A percentile compares a stretch with the other conserved stretches of the same genome.
Evolutionary conservation across 2,329 filamentous ascomycete species (phyloP).

Genomic region (Daldinia eschscholtzii): DNA sequence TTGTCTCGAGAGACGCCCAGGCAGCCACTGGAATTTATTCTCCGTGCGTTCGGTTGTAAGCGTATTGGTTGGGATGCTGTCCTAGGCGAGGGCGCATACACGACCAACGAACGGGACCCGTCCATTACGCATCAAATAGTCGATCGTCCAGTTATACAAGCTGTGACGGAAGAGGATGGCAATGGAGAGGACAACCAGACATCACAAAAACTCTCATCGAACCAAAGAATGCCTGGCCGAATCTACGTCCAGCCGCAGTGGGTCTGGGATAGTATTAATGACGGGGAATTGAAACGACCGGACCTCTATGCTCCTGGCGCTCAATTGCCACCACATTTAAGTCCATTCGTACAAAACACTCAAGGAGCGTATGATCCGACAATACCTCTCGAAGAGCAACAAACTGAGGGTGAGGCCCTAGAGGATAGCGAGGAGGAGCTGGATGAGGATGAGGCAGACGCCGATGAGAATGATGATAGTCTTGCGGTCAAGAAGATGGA

Average conservation of each 20-base stretch:
- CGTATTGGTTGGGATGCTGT: slow-evolving; percentile 94
- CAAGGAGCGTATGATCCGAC: slow-evolving; percentile 94
- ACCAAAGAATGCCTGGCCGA: slow-evolving; percentile 87
- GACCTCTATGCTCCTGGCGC: slow-evolving; percentile 92
- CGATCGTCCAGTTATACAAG: slow-evolving; percentile 83
- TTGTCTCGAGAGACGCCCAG: slow-evolving; percentile 94
- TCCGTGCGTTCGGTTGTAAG: slow-evolving; percentile 95
- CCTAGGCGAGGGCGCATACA: slow-evolving; percentile 92
- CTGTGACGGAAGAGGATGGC: slow-evolving; percentile 63
- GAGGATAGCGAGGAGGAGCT: slow-evolving; percentile 68
- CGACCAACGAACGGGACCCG: slow-evolving; percentile 86
- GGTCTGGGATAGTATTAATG: slow-evolving; percentile 98
- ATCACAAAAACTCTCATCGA: slow-evolving; percentile 67
- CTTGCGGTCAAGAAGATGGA: slow-evolving; percentile 57
- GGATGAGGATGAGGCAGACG: slow-evolving; percentile 63
- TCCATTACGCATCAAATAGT: slow-evolving; percentile 97
- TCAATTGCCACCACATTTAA: slow-evolving; percentile 91
- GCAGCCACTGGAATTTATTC: slow-evolving; percentile 89
- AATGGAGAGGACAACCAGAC: slow-evolving; percentile 72
- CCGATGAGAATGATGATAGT: slow-evolving; percentile 56
- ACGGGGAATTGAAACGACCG: slow-evolving; percentile 86
- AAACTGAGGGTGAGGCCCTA: slow-evolving; percentile 86
- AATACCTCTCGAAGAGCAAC: slow-evolving; percentile 85
- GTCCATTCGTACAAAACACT: slow-evolving; percentile 91
- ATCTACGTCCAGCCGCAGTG: slow-evolving; percentile 97